Conservation (phyloP, 2,329 filamentous ascomycete species). For the Ceratocystis variospora region DNA sequence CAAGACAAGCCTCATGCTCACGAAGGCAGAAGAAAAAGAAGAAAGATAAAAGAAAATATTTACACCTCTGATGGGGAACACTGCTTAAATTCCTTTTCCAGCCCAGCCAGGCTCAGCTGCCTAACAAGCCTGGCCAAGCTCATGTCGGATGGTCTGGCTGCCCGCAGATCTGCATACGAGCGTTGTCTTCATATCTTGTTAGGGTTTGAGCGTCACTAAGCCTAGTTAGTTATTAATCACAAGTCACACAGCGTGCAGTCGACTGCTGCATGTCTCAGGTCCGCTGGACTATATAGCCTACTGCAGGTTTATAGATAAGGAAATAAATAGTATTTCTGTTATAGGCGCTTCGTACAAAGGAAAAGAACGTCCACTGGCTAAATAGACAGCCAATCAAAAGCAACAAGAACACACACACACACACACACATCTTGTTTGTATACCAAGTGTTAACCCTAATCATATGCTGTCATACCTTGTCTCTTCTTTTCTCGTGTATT, state of each 20-base stretch:
- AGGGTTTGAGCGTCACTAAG: not conserved
- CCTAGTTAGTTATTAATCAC: not conserved
- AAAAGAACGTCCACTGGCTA: not conserved
- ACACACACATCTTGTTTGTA: no score
- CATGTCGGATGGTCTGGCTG: not conserved
- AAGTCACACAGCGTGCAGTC: not conserved
- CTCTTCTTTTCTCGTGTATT: not conserved
- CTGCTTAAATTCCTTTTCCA: no score
- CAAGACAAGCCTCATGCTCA: not conserved
- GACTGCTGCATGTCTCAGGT: not conserved
- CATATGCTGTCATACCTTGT: not conserved
- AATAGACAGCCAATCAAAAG: no score
- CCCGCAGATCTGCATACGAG: conserved; percentile 3
- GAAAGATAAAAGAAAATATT: not conserved
- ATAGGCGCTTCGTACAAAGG: not conserved
- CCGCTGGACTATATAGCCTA: not conserved
- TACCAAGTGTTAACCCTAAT: not conserved
- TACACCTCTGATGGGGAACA: not conserved
- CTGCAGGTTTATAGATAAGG: no score
- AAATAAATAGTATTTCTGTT: no score
- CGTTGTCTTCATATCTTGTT: not conserved
- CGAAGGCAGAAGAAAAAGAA: not conserved
- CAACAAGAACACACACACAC: no score
- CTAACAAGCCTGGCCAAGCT: not conserved
- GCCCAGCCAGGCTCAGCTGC: not conserved